Percentiles rank a stretch among this genome's conserved stretches.
These are phyloP conservation scores for Tricholoma bakamatsutake DNA, from an alignment of 768 basidiomycete species.

Conservation along the genomic window DNA sequence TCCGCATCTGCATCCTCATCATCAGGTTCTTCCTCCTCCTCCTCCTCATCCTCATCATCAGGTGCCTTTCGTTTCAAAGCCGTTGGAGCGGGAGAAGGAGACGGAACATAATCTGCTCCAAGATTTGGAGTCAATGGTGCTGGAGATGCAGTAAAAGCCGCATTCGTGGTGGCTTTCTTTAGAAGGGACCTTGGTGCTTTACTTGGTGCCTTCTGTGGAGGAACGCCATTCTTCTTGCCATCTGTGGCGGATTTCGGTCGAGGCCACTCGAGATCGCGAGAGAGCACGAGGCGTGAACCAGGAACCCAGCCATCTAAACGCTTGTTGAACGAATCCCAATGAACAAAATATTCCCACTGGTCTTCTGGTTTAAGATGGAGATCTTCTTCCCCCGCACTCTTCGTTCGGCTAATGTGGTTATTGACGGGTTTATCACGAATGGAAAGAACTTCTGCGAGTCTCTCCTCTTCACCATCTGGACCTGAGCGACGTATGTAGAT, in stretches of 20 bases:
- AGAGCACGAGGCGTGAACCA: constrained; percentile 78
- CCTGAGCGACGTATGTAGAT: constrained; percentile 83
- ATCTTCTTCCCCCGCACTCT: constrained; percentile 39
- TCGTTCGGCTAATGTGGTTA: constrained; percentile 46
- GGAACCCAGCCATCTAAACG: constrained; percentile 97
- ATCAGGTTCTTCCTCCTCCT: constrained; percentile 51
- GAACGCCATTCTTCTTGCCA: constrained; percentile 43
- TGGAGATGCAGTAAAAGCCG: constrained; percentile 54
- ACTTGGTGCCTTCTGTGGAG: constrained; percentile 49
- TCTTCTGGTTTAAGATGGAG: constrained; percentile 54
- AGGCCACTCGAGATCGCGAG: constrained; percentile 91
- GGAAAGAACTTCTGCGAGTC: constrained; percentile 92
- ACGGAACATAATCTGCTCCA: constrained; percentile 31
- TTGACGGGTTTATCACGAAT: constrained; percentile 83
- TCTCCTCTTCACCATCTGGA: constrained; percentile 78
- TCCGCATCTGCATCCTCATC: constrained; percentile 54
- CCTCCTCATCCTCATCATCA: constrained; percentile 64
- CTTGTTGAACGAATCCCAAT: constrained; percentile 99
- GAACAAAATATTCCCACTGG: constrained; percentile 92
- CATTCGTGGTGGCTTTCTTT: constrained; percentile 66
- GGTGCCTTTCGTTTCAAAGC: constrained; percentile 64
- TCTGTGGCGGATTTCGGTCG: constrained; percentile 67
- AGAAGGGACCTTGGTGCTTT: constrained; percentile 61
- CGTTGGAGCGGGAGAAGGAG: constrained; percentile 50
- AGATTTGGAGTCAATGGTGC: constrained; percentile 22